These are phyloP conservation scores for Besnoitia besnoiti DNA, from an alignment of 169 alveolate species.

Conservation along the genomic window DNA sequence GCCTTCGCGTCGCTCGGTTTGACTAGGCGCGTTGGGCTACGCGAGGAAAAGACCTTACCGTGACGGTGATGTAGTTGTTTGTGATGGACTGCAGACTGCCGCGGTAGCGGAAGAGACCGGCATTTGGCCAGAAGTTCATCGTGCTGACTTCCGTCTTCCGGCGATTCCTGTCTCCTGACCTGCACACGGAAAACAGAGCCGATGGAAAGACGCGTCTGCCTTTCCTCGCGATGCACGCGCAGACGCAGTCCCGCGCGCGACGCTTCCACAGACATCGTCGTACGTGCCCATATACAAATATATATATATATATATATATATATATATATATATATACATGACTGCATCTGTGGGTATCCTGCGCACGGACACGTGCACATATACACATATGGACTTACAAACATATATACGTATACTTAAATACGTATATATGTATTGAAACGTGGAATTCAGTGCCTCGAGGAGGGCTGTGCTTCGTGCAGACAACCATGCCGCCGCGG, in stretches of 20 bases:
- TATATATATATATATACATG: background rate
- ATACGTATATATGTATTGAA: constrained; percentile 34
- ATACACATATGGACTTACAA: background rate
- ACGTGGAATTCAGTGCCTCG: too few relatives aligned
- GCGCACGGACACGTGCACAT: constrained; percentile 31
- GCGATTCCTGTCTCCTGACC: constrained; percentile 5
- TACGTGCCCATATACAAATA: background rate
- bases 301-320: too few relatives aligned
- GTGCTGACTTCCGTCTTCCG: constrained; percentile 37
- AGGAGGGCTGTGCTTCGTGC: too few relatives aligned
- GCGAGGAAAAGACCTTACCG: constrained; percentile 10
- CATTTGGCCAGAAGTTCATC: constrained; percentile 53
- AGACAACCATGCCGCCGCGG: too few relatives aligned
- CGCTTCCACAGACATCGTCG: background rate
- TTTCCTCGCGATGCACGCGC: background rate
- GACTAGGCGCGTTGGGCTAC: background rate
- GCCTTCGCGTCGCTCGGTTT: background rate
- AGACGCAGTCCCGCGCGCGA: background rate
- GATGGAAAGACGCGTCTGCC: background rate
- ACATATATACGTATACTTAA: constrained; percentile 42
- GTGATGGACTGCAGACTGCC: constrained; percentile 58
- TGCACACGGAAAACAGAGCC: too few relatives aligned
- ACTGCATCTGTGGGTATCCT: background rate
- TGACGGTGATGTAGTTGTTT: constrained; percentile 55
- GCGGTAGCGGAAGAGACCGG: constrained; percentile 60